Evolutionary conservation across 2,329 filamentous ascomycete species (phyloP), one percentile per base, ranked within the genome.

Genomic region (Thelonectria rubi): DNA sequence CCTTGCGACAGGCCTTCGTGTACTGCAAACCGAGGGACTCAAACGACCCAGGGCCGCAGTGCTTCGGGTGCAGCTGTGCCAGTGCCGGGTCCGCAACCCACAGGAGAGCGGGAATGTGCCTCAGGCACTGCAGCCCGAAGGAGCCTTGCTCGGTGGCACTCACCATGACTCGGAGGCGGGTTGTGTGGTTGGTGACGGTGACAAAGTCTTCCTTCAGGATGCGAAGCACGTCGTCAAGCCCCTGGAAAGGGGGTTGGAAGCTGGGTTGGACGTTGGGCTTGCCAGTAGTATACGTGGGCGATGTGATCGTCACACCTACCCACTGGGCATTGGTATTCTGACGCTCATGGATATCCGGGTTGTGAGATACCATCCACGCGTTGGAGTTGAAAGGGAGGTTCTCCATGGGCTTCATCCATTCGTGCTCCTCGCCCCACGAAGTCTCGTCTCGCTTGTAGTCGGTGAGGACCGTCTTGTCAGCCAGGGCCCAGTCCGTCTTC

Each of bases 21-120:
- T 61, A 69, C 47, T 69, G 67, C 0, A 69, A 42, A n/a, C 67
- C 67, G 6, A 68, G 54, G 9, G 60, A 66, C 32, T 14, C 12
- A 8, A 62, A 56, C 30, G 67, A 67, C 14, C 51, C 50, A 8
- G 65, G 60, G 3, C 63, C 65, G 30, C 67, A 69, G 21, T 69
- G 63, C 30, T 50, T 18, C 30, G 67, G 60, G 21, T 65, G 65
- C 5, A 69, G 20, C 8, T 59, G 48, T 14, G 18, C 42, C 34
- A 68, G 34, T 3, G 61, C 56, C 47, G 67, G 65, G 14, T 68
- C 65, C 7, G 50, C 15, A 5, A 55, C 37, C 65, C 67, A 69
- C 10, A 69, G 30, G 15, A 69, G 40, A 6, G 65, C 54, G 30
- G 45, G 30, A 9, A 62, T 55, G 3, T 20, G 45, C 14, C 66